Evolutionary conservation across 2,329 filamentous ascomycete genomes (phyloP), one percentile per base, ranked within the genome.

Genomic region (Fusarium dlaminii): DNA sequence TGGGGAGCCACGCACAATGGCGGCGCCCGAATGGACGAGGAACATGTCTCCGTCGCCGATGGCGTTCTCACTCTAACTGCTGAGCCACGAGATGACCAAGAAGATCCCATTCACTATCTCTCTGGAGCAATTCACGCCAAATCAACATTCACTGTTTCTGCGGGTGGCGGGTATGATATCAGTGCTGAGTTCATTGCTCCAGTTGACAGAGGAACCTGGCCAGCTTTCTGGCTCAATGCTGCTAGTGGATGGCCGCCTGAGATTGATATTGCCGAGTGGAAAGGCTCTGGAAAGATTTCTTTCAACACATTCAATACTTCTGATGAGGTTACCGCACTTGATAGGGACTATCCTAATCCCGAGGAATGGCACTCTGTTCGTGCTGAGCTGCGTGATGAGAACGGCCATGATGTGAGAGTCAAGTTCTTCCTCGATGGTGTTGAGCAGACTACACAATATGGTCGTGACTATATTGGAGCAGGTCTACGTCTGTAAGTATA

Each of bases 261-360:
- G 60, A 74, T 74, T 24, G 72, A 74, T 52, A 63, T 75, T 32
- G 72, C 72, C 0, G 72, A 74, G 34, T 74, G 72, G 71, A 74
- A 74, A 17, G 72, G 72, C 14, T 60, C 43, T 15, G 72, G 72
- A 3, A 74, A 74, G 56, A 74, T 74, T 15, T 74, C 72, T 3
- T 74, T 74, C 36, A 74, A 74, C 43, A 74, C 72, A 3, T 74
- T 74, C 36, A 74, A 74, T 24, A 75, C 72, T 3, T 74, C 72
- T 0, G 18, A 36, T 17, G 72, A 74, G 13, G 72, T 75, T 1
- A 45, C 72, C 2, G 59, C 72, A 2, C 40, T 74, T 5, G 68
- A 74, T 27, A 39, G 69, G 5, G 56, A 72, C 54, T 74, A 75
- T 29, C 72, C 63, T 0, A 49, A 72, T 18, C 72, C 72, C 14